Percentiles rank a stretch among this genome's conserved stretches.
Conservation (phyloP, 441 rosid species). For the Viola pubescens region DNA sequence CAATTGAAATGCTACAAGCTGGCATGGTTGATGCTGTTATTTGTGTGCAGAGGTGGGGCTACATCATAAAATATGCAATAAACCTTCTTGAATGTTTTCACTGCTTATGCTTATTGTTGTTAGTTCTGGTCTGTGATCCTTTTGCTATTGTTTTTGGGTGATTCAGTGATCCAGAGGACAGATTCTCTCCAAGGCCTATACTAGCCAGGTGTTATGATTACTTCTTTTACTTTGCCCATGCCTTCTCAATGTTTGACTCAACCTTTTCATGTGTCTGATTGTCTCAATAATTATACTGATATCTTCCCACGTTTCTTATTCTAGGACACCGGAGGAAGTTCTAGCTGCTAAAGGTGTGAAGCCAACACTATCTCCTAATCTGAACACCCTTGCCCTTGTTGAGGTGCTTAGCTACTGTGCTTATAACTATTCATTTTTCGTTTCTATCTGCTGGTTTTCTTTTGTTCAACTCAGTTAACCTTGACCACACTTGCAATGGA, state of each 20-base stretch:
- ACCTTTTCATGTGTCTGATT: conserved; percentile 7
- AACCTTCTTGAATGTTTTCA: not conserved
- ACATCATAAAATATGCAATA: not conserved
- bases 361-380: conserved; percentile 87
- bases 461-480: not conserved
- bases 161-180: conserved; percentile 81
- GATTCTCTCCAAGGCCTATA: conserved; percentile 82
- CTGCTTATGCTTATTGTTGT: not conserved
- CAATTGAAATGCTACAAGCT: conserved; percentile 82
- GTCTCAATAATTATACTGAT: conserved; percentile 9
- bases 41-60: conserved; percentile 81
- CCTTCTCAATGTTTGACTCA: conserved; percentile 2
- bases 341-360: conserved; percentile 95
- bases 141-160: conserved; percentile 1
- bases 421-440: not conserved
- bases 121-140: not conserved
- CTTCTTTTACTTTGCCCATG: conserved; percentile 10
- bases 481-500: not conserved
- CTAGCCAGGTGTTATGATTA: conserved; percentile 60
- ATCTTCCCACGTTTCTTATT: conserved; percentile 3
- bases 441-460: not conserved
- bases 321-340: conserved; percentile 88
- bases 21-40: conserved; percentile 88
- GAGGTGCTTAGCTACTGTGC: conserved; percentile 40
- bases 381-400: conserved; percentile 74